Conservation (phyloP, 1,284 basidiomycete species). For the Lentinula novae-zelandiae region DNA sequence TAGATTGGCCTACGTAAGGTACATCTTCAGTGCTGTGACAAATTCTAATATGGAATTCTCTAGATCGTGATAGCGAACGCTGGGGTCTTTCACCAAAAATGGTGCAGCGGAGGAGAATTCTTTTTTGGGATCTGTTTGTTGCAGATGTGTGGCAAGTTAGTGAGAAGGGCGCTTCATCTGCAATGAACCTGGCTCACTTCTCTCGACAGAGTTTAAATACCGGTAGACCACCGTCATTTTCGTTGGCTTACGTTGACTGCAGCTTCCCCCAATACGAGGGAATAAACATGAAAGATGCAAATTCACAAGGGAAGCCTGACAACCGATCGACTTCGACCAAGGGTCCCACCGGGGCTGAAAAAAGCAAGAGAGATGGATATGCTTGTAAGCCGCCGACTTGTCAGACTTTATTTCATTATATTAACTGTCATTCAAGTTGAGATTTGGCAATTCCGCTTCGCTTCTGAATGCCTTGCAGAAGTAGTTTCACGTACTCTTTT, state of each 20-base stretch:
- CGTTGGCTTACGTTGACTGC: constrained; percentile 56
- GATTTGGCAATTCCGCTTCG: constrained; percentile 61
- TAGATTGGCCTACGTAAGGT: constrained; percentile 5
- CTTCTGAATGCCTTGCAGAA: constrained; percentile 60
- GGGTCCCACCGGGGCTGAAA: constrained; percentile 20
- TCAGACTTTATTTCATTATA: not conserved
- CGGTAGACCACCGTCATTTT: constrained; percentile 62
- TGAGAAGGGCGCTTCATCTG: not conserved
- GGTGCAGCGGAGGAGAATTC: constrained; percentile 46
- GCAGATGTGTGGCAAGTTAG: constrained; percentile 49
- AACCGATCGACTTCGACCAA: not conserved
- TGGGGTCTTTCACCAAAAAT: constrained; percentile 53
- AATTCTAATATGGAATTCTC: constrained; percentile 38
- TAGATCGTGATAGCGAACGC: constrained; percentile 58
- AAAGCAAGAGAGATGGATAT: constrained; percentile 22
- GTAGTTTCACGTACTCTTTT: constrained; percentile 61
- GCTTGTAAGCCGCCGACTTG: constrained; percentile 23
- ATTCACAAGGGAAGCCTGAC: constrained; percentile 11
- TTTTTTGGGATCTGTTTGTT: constrained; percentile 58
- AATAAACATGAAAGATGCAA: constrained; percentile 14
- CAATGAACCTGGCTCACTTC: not conserved
- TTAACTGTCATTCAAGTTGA: constrained; percentile 36
- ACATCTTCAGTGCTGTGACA: not conserved
- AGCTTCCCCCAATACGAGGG: constrained; percentile 40
- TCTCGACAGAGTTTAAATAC: constrained; percentile 47